These are phyloP conservation scores for Triticum timopheevii DNA, from an alignment of 176 grass and related monocot species.

Conservation along the genomic window DNA sequence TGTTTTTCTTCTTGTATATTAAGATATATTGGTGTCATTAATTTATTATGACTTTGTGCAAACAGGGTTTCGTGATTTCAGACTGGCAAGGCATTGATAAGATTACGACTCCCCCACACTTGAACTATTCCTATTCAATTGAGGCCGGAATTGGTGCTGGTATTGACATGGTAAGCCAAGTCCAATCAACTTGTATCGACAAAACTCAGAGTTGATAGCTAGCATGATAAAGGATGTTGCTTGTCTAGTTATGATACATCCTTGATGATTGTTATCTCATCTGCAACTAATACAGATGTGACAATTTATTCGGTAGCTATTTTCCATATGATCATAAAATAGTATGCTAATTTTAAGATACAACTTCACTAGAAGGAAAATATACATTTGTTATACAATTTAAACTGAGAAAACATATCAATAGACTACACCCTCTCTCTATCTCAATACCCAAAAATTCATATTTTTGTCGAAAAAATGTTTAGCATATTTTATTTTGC, in stretches of 20 bases:
- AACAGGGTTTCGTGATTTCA: constrained; percentile 70
- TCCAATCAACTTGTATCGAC: neutral
- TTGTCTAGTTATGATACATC: neutral
- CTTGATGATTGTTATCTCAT: neutral
- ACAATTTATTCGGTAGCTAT: neutral
- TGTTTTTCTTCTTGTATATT: neutral
- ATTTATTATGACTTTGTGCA: neutral
- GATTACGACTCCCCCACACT: constrained; percentile 44
- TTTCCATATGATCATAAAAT: no score
- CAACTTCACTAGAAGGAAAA: no score
- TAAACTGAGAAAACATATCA: no score
- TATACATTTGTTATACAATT: no score
- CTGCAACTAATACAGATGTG: neutral
- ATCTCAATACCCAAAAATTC: no score
- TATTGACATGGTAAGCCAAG: constrained; percentile 60
- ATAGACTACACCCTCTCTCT: no score
- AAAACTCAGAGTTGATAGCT: neutral
- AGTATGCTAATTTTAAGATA: no score
- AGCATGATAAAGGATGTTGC: neutral
- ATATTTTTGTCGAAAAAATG: no score
- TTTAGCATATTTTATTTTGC: neutral
- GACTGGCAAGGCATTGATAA: constrained; percentile 73
- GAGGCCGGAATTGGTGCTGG: constrained; percentile 58
- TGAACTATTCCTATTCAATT: constrained; percentile 68
- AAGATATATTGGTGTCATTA: neutral